phyloP scores from a whole-genome alignment of 805 yeast genomes.

The Candida railenensis region DNA sequence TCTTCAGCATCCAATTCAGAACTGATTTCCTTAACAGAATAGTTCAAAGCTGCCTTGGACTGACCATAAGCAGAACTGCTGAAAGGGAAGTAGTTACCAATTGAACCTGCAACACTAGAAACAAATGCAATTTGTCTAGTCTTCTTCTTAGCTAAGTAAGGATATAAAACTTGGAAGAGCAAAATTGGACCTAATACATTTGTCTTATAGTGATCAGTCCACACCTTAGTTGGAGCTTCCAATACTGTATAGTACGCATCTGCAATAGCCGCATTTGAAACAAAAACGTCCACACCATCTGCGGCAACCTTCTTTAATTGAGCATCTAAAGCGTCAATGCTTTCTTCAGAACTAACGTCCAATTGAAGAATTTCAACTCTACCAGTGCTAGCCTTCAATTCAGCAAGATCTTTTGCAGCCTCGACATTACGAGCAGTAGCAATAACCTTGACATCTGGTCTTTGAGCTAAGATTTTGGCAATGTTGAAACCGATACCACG shows the following conservation, averaged over 20 bases:
- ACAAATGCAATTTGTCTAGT: conserved; percentile 24
- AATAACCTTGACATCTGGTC: conserved; percentile 17
- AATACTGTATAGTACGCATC: conserved; percentile 13
- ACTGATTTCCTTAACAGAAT: conserved; percentile 20
- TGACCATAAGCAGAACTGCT: conserved; percentile 29
- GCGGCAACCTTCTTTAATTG: conserved; percentile 9
- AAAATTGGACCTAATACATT: conserved; percentile 23
- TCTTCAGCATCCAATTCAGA: conserved; percentile 21
- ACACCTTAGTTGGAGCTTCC: conserved; percentile 17
- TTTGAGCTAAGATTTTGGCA: conserved; percentile 19
- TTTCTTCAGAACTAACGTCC: conserved; percentile 15
- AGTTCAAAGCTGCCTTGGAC: conserved; percentile 38
- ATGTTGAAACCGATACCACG: conserved; percentile 40
- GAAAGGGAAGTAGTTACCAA: conserved; percentile 13
- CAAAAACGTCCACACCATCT: conserved; percentile 28
- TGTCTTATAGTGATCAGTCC: conserved; percentile 13
- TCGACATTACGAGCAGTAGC: conserved; percentile 15
- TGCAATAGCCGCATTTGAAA: conserved; percentile 31
- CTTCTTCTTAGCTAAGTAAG: conserved; percentile 15
- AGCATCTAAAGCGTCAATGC: conserved; percentile 12
- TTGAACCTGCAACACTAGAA: conserved; percentile 23
- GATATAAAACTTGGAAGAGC: conserved; percentile 15
- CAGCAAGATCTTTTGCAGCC: conserved; percentile 7
- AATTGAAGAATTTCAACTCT: conserved; percentile 21
- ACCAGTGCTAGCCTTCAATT: conserved; percentile 4